Evolutionary conservation across 805 yeast genomes (phyloP).

Genomic region (Ogataea kodamae): DNA sequence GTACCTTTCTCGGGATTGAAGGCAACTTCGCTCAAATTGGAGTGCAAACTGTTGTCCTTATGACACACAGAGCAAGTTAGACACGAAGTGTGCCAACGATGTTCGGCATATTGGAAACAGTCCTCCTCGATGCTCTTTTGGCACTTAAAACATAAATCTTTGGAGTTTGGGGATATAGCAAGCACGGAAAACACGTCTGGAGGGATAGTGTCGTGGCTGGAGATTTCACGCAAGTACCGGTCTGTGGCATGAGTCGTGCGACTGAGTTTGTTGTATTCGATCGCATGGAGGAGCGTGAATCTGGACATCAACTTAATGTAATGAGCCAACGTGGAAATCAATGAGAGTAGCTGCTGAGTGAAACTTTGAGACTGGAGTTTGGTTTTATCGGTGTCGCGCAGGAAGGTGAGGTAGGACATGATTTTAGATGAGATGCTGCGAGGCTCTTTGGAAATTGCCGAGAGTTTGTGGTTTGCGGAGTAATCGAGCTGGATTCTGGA

Average conservation of each 20-base stretch:
- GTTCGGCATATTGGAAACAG: slow-evolving; percentile 59
- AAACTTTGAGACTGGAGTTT: slow-evolving; percentile 36
- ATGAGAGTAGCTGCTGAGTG: slow-evolving; percentile 67
- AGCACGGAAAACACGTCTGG: slow-evolving; percentile 39
- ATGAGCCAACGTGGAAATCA: slow-evolving; percentile 90
- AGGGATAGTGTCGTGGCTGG: slow-evolving; percentile 42
- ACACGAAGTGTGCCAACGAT: slow-evolving; percentile 83
- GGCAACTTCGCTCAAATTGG: slow-evolving; percentile 45
- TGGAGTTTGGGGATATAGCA: slow-evolving; percentile 53
- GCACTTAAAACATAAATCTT: slow-evolving; percentile 75
- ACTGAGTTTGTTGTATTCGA: slow-evolving; percentile 58
- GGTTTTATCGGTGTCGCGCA: slow-evolving; percentile 53
- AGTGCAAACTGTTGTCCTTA: slow-evolving; percentile 35
- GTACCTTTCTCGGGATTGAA: slow-evolving; percentile 36
- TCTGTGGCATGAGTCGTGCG: slow-evolving; percentile 62
- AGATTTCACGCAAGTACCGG: slow-evolving; percentile 53
- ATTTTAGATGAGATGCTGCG: slow-evolving; percentile 84
- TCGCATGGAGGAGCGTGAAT: slow-evolving; percentile 71
- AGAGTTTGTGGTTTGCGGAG: slow-evolving; percentile 27
- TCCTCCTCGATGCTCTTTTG: slow-evolving; percentile 75
- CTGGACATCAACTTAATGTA: slow-evolving; percentile 82
- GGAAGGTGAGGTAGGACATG: slow-evolving; percentile 80
- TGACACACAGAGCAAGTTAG: slow-evolving; percentile 62
- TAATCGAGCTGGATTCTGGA: slow-evolving; percentile 23
- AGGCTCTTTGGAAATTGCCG: slow-evolving; percentile 58